Conservation (phyloP, 169 alveolate genomes). For the Theileria orientalis region DNA sequence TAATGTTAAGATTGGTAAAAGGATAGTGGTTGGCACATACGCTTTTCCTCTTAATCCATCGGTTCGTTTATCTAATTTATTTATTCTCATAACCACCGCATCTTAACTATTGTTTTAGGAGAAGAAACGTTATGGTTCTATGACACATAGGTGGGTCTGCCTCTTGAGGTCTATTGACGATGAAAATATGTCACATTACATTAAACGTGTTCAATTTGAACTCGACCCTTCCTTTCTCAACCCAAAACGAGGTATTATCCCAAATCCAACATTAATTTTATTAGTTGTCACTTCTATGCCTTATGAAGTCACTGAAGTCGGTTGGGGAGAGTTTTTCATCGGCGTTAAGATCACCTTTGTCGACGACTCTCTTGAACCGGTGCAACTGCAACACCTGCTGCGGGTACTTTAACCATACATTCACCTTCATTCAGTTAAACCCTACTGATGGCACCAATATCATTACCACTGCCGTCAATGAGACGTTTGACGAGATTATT, state of each 20-base stretch:
- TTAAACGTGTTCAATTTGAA: conserved; percentile 86
- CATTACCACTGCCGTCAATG: conserved; percentile 57
- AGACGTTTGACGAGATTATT: conserved; percentile 75
- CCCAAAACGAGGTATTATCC: conserved; percentile 79
- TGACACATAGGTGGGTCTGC: conserved; percentile 92
- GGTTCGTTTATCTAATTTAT: conserved; percentile 27
- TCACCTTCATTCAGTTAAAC: conserved; percentile 27
- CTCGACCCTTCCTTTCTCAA: conserved; percentile 90
- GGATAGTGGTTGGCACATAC: conserved; percentile 65
- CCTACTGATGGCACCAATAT: conserved; percentile 32
- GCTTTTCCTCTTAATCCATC: conserved; percentile 61
- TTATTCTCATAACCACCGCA: neutral
- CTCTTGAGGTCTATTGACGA: conserved; percentile 86
- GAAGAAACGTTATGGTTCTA: conserved; percentile 84
- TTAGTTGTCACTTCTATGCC: conserved; percentile 74
- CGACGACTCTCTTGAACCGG: conserved; percentile 72
- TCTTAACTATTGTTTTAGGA: conserved; percentile 65
- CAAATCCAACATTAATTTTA: neutral
- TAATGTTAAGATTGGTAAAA: conserved; percentile 58
- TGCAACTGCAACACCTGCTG: conserved; percentile 68
- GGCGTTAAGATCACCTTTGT: conserved; percentile 71
- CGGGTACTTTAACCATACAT: conserved; percentile 25
- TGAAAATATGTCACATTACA: conserved; percentile 86
- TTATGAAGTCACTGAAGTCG: conserved; percentile 78
- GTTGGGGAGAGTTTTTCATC: conserved; percentile 79